These are phyloP conservation scores for Metarhizium album DNA, from an alignment of 2,329 filamentous ascomycete species.

Conservation along the genomic window DNA sequence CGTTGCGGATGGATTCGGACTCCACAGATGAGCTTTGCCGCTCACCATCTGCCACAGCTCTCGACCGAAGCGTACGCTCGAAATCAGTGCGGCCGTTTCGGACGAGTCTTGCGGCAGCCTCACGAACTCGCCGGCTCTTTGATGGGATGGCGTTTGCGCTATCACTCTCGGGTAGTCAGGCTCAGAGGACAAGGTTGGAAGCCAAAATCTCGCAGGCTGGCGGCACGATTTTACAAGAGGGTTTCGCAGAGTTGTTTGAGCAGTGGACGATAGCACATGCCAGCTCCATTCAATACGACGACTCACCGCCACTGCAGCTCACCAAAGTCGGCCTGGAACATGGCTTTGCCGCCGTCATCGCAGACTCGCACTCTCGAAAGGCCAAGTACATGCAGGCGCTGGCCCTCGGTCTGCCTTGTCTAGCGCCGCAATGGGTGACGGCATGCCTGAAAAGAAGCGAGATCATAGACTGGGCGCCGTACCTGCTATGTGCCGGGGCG, in stretches of 20 bases:
- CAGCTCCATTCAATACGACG: slow-evolving; percentile 19
- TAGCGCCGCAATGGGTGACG: slow-evolving; percentile 71
- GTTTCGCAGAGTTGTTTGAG: slow-evolving; percentile 75
- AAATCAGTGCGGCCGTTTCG: slow-evolving; percentile 17
- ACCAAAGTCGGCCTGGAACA: slow-evolving; percentile 39
- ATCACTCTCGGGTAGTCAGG: slow-evolving; percentile 45
- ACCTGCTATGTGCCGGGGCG: slow-evolving; percentile 76
- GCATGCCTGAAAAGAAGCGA: slow-evolving; percentile 53
- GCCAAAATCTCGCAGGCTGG: slow-evolving; percentile 59
- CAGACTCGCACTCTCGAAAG: slow-evolving; percentile 75
- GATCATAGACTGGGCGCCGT: slow-evolving; percentile 66
- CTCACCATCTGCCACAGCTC: slow-evolving; percentile 25
- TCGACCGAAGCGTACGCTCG: slow-evolving; percentile 26
- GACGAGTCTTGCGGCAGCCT: slow-evolving; percentile 16
- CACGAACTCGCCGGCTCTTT: slow-evolving; percentile 42
- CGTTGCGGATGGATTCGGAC: slow-evolving; percentile 24
- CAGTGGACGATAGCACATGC: slow-evolving; percentile 23
- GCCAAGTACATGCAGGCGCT: slow-evolving; percentile 92
- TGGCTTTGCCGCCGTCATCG: slow-evolving; percentile 77
- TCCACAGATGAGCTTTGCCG: slow-evolving; percentile 39
- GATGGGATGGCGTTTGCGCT: slow-evolving; percentile 79
- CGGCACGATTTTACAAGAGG: slow-evolving; percentile 58
- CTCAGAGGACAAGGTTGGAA: slow-evolving; percentile 38
- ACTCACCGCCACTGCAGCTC: slow-evolving; percentile 36
- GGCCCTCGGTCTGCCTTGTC: slow-evolving; percentile 76